Evolutionary conservation across 495 filamentous ascomycete genomes (phyloP).

Genomic region (Jackrogersella multiformis): DNA sequence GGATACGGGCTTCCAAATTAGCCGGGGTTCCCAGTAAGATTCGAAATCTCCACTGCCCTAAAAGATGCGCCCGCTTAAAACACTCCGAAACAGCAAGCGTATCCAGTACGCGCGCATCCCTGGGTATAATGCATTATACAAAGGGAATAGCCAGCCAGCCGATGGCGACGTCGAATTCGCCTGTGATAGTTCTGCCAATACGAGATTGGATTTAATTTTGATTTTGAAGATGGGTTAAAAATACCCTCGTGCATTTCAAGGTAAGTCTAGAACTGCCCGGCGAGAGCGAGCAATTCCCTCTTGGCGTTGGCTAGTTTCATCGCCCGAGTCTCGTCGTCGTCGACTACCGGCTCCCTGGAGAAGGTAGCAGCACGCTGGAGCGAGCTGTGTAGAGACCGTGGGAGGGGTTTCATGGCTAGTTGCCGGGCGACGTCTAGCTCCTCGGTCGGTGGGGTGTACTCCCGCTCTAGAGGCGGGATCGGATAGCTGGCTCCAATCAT

Average conservation of each 20-base stretch:
- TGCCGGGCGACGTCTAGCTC: slow-evolving; percentile 53
- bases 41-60: slow-evolving; percentile 25
- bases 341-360: slow-evolving; percentile 4
- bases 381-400: slow-evolving; percentile 51
- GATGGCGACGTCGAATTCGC: neutral
- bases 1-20: slow-evolving; percentile 7
- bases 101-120: slow-evolving; percentile 39
- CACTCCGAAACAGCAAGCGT: slow-evolving; percentile 40
- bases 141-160: slow-evolving; percentile 16
- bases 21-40: slow-evolving; percentile 11
- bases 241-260: neutral
- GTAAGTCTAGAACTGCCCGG: slow-evolving; percentile 30
- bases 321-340: slow-evolving; percentile 44
- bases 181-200: neutral
- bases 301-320: slow-evolving; percentile 52
- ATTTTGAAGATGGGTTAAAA: neutral
- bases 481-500: slow-evolving; percentile 32
- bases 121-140: slow-evolving; percentile 39
- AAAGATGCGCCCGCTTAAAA: slow-evolving; percentile 37
- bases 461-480: slow-evolving; percentile 43
- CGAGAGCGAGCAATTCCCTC: slow-evolving; percentile 46
- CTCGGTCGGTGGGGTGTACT: slow-evolving; percentile 46
- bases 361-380: slow-evolving; percentile 47
- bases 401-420: slow-evolving; percentile 50
- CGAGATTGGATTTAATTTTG: no score